Percentiles rank a stretch among this genome's conserved stretches.
These are phyloP conservation scores for Termitomyces sp. DNA, from an alignment of 768 basidiomycete genomes.

Conservation along the genomic window DNA sequence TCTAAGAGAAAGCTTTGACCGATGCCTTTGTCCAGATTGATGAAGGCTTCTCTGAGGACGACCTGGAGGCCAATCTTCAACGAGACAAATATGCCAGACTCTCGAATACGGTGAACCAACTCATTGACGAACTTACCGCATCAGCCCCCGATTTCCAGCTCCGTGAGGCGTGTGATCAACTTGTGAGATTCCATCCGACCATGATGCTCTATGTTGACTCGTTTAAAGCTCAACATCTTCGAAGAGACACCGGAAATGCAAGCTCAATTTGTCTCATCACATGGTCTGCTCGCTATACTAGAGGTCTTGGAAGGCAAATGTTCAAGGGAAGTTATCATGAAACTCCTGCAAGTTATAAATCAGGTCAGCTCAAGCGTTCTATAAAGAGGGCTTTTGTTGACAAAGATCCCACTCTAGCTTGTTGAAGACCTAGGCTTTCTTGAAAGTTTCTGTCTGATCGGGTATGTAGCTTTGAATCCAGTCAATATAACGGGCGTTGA, in stretches of 20 bases:
- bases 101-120: conserved; percentile 71
- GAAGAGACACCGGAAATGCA: conserved; percentile 82
- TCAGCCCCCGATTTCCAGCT: conserved; percentile 79
- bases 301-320: conserved; percentile 88
- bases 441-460: conserved; percentile 93
- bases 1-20: background rate
- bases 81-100: conserved; percentile 91
- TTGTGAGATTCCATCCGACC: conserved; percentile 43
- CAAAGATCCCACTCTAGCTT: conserved; percentile 31
- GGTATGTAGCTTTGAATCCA: conserved; percentile 33
- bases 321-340: conserved; percentile 80
- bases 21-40: conserved; percentile 55
- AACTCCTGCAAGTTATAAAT: conserved; percentile 85
- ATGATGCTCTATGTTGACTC: conserved; percentile 3
- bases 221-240: conserved; percentile 63
- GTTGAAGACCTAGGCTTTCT: conserved; percentile 77
- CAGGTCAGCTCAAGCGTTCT: conserved; percentile 41
- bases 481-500: background rate
- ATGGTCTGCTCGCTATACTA: conserved; percentile 92
- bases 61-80: conserved; percentile 86
- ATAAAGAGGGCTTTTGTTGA: background rate
- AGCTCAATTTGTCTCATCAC: conserved; percentile 80
- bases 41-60: conserved; percentile 88
- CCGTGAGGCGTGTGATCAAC: conserved; percentile 79
- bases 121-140: conserved; percentile 83